phyloP scores from a whole-genome alignment of 2,329 filamentous ascomycete genomes.

The Acarospora socialis region DNA sequence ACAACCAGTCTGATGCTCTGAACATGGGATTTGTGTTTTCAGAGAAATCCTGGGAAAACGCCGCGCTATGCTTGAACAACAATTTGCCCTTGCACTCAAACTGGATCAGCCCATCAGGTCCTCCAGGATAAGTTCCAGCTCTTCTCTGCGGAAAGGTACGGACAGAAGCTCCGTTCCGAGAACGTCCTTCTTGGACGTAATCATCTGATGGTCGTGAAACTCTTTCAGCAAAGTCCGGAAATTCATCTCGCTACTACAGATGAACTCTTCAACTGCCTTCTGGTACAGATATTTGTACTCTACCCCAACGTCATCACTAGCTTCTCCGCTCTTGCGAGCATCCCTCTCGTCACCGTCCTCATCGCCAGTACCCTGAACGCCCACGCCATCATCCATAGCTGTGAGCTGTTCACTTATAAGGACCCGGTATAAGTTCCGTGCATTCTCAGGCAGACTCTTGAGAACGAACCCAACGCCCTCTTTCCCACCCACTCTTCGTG shows the following conservation, averaged over 20 bases:
- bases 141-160: constrained; percentile 73
- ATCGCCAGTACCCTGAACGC: constrained; percentile 33
- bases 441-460: constrained; percentile 81
- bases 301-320: constrained; percentile 40
- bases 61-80: no score
- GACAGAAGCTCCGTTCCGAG: constrained; percentile 74
- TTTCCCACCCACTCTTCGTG: constrained; percentile 67
- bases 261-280: constrained; percentile 91
- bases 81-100: no score
- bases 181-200: constrained; percentile 73
- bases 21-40: no score
- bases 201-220: constrained; percentile 97
- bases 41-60: no score
- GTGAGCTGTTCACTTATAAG: constrained; percentile 57
- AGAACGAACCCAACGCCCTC: constrained; percentile 88
- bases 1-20: no score
- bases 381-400: constrained; percentile 33
- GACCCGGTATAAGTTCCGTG: constrained; percentile 70
- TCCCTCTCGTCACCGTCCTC: constrained; percentile 26
- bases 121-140: constrained; percentile 77
- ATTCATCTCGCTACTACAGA: constrained; percentile 90
- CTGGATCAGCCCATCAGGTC: constrained; percentile 47
- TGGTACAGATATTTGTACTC: constrained; percentile 89
- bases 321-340: constrained; percentile 15
- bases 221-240: constrained; percentile 91